Conservation (phyloP, 2,329 filamentous ascomycete species). For the Venturia carpophila region DNA sequence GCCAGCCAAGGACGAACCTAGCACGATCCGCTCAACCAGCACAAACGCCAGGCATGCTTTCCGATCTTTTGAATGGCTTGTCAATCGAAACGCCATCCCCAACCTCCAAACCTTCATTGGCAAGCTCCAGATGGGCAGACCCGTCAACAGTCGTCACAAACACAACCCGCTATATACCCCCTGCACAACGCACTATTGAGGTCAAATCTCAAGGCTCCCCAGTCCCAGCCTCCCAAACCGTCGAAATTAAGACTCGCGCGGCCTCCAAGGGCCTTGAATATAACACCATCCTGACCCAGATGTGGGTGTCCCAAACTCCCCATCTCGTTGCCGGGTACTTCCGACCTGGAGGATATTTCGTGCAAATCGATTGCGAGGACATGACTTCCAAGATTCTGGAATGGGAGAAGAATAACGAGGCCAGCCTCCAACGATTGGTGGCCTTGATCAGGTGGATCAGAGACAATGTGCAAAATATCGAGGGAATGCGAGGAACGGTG, state of each 20-base stretch:
- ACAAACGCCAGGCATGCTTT: not conserved
- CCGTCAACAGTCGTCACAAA: not conserved
- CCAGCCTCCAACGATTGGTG: constrained; percentile 14
- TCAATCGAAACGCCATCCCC: not conserved
- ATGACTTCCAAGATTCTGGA: constrained; percentile 19
- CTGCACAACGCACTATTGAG: constrained; percentile 25
- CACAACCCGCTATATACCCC: not conserved
- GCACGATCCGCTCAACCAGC: not conserved
- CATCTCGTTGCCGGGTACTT: constrained; percentile 43
- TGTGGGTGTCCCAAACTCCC: constrained; percentile 42
- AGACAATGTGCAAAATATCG: constrained; percentile 19
- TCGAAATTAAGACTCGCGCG: constrained; percentile 42
- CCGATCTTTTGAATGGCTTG: not conserved
- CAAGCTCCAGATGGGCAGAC: constrained; percentile 20
- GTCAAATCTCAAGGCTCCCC: constrained; percentile 28
- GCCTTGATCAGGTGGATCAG: constrained; percentile 20
- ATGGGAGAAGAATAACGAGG: constrained; percentile 22
- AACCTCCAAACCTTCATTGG: constrained; percentile 21
- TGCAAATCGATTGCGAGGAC: constrained; percentile 20
- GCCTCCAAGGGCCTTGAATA: constrained; percentile 29
- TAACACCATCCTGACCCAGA: constrained; percentile 33
- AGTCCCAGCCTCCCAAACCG: constrained; percentile 31
- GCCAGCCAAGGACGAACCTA: not conserved
- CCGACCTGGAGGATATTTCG: constrained; percentile 30
- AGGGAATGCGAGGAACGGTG: constrained; percentile 13